phyloP scores from a whole-genome alignment of 176 grass and related monocot genomes.

The Carex parvula region DNA sequence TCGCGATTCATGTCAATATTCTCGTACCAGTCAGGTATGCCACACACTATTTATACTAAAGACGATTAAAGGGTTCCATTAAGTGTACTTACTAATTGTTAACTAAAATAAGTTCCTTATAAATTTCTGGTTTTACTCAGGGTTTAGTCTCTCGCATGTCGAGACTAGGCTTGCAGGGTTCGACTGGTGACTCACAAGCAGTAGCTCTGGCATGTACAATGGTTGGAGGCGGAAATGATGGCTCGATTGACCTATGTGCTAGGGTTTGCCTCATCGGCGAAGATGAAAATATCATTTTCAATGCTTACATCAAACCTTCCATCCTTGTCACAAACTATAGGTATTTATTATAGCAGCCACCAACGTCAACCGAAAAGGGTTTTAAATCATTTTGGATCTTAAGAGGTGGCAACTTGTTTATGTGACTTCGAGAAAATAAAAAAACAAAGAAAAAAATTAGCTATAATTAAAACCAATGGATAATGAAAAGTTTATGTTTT shows the following conservation, averaged over 20 bases:
- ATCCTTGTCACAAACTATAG: slow-evolving; percentile 71
- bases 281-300: slow-evolving; percentile 72
- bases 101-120: background rate
- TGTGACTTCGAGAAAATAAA: background rate
- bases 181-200: slow-evolving; percentile 21
- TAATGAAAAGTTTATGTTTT: background rate
- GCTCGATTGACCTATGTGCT: slow-evolving; percentile 58
- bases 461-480: background rate
- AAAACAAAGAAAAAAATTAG: background rate
- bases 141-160: slow-evolving; percentile 42
- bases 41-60: background rate
- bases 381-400: background rate
- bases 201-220: slow-evolving; percentile 71
- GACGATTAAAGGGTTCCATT: background rate
- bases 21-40: slow-evolving; percentile 54
- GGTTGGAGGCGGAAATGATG: slow-evolving; percentile 76
- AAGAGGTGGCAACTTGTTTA: background rate
- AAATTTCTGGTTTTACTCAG: background rate
- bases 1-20: slow-evolving; percentile 60
- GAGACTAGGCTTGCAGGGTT: slow-evolving; percentile 37
- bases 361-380: too few relatives aligned
- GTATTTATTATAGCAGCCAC: slow-evolving; percentile 21
- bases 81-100: background rate
- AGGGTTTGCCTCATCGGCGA: slow-evolving; percentile 65
- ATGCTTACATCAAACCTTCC: slow-evolving; percentile 62